These are phyloP conservation scores for Didymella pinodella DNA, from an alignment of 2,329 filamentous ascomycete species.

Conservation along the genomic window DNA sequence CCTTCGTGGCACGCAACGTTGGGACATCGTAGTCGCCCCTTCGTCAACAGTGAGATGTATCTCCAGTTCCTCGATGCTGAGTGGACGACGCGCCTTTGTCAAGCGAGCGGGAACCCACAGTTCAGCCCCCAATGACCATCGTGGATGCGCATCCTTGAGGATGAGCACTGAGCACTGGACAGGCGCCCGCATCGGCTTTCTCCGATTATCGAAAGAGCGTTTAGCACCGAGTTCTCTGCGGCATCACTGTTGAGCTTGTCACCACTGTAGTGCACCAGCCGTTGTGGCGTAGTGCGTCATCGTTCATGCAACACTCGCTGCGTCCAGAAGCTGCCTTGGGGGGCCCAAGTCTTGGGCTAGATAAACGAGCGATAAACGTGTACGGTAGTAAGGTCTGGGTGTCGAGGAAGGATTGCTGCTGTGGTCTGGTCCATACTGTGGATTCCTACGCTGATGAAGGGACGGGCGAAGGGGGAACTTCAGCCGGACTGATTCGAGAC, in stretches of 20 bases:
- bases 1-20: background rate
- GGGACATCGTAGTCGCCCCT: constrained; percentile 8
- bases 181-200: constrained; percentile 16
- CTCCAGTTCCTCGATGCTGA: constrained; percentile 14
- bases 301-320: constrained; percentile 26
- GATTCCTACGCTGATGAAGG: constrained; percentile 2
- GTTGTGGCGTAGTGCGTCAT: constrained; percentile 23
- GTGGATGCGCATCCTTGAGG: constrained; percentile 10
- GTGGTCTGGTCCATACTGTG: background rate
- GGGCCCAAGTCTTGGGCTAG: constrained; percentile 9
- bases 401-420: constrained; percentile 11
- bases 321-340: constrained; percentile 19
- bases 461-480: background rate
- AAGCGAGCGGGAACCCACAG: constrained; percentile 19
- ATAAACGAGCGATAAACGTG: constrained; percentile 31
- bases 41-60: constrained; percentile 1
- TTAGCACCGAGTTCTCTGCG: constrained; percentile 11
- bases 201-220: constrained; percentile 10
- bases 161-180: constrained; percentile 6
- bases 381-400: constrained; percentile 1
- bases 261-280: constrained; percentile 12
- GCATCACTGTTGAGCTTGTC: constrained; percentile 1
- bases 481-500: background rate
- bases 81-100: constrained; percentile 11
- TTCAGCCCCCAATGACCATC: constrained; percentile 17